A percentile compares a stretch with the other conserved stretches of the same genome.
phyloP scores from a whole-genome alignment of 441 rosid genomes.

The Syzygium malaccense region DNA sequence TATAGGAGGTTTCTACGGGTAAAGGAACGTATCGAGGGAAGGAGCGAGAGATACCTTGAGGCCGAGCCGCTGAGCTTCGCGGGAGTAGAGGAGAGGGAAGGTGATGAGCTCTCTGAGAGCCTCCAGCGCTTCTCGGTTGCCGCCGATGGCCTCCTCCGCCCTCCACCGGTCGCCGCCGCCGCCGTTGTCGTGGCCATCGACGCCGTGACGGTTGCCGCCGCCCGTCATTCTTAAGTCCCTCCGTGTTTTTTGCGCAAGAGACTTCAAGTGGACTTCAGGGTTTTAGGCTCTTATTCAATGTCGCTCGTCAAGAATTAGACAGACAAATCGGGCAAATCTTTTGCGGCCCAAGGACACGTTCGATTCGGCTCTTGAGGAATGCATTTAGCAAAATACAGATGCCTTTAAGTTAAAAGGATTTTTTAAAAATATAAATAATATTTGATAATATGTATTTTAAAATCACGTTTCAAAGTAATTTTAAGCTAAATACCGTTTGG shows the following conservation, averaged over 20 bases:
- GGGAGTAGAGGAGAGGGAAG: conserved; percentile 60
- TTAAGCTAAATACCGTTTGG: no score
- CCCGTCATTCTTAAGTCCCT: not conserved
- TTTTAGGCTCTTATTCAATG: not conserved
- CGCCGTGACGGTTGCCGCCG: not conserved
- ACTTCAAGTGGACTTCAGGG: not conserved
- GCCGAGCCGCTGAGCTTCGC: conserved; percentile 69
- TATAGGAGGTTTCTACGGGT: not conserved
- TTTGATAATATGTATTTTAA: no score
- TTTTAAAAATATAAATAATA: no score
- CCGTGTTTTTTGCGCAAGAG: not conserved
- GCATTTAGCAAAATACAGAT: no score
- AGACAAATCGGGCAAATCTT: not conserved
- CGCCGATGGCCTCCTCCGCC: conserved; percentile 75
- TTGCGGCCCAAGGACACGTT: no score
- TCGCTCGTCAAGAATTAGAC: no score
- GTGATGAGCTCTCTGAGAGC: conserved; percentile 75
- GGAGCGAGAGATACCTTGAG: conserved; percentile 37
- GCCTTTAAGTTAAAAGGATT: no score
- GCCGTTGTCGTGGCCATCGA: conserved; percentile 6
- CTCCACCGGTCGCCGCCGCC: conserved; percentile 24
- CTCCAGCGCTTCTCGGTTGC: conserved; percentile 65
- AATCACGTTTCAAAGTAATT: no score
- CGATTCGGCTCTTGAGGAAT: no score
- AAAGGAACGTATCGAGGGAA: not conserved